phyloP scores from a whole-genome alignment of 2,329 filamentous ascomycete species.

The Teratosphaeria destructans region DNA sequence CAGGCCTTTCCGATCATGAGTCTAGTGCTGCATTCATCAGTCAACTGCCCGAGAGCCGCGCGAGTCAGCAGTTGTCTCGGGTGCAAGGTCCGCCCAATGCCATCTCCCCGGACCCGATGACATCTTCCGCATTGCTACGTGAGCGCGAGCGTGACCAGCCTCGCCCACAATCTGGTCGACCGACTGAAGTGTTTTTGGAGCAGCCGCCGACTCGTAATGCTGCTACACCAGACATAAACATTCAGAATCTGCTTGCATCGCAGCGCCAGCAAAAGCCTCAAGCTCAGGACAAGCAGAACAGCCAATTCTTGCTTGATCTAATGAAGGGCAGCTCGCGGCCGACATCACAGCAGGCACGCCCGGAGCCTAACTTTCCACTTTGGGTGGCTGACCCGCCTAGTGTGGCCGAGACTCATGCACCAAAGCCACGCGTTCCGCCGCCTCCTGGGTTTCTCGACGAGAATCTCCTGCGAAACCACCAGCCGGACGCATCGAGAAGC shows the following conservation, averaged over 20 bases:
- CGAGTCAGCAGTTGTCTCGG: conserved; percentile 5
- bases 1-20: conserved; percentile 2
- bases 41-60: conserved; percentile 2
- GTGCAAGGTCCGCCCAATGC: conserved; percentile 6
- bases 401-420: conserved; percentile 24
- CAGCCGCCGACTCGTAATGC: conserved; percentile 20
- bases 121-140: conserved; percentile 12
- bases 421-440: conserved; percentile 26
- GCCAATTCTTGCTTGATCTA: conserved; percentile 76
- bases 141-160: conserved; percentile 11
- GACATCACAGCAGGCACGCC: conserved; percentile 23
- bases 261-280: conserved; percentile 30
- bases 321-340: conserved; percentile 43
- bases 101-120: conserved; percentile 13
- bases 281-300: conserved; percentile 40
- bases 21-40: conserved; percentile 3
- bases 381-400: conserved; percentile 23
- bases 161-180: conserved; percentile 13
- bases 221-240: conserved; percentile 22
- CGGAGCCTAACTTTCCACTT: conserved; percentile 26
- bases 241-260: conserved; percentile 29
- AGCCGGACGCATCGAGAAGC: conserved; percentile 12
- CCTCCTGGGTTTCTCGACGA: conserved; percentile 26
- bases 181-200: conserved; percentile 15
- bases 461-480: conserved; percentile 22